These are phyloP conservation scores for Trichodelitschia bisporula DNA, from an alignment of 495 filamentous ascomycete genomes.

Conservation along the genomic window DNA sequence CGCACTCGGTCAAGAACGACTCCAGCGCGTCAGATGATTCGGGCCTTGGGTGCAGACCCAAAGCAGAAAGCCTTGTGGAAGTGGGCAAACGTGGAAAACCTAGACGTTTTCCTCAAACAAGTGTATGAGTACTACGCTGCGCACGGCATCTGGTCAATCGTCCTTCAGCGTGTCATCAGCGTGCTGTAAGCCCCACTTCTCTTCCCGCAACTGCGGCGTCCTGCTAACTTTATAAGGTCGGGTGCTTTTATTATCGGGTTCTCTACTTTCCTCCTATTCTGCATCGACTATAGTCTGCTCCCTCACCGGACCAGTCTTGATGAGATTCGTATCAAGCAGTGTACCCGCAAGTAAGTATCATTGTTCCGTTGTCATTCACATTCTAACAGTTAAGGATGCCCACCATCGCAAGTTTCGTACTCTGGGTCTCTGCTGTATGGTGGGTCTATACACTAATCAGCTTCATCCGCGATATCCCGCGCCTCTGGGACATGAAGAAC, in stretches of 20 bases:
- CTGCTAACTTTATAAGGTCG: conserved; percentile 18
- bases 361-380: background rate
- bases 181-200: conserved; percentile 34
- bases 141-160: conserved; percentile 74
- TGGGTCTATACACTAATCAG: conserved; percentile 61
- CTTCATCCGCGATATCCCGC: conserved; percentile 47
- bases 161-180: conserved; percentile 41
- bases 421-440: conserved; percentile 77
- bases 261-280: conserved; percentile 63
- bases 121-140: conserved; percentile 80
- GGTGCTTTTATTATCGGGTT: conserved; percentile 65
- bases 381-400: conserved; percentile 33
- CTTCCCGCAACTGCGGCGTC: background rate
- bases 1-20: no score
- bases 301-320: conserved; percentile 48
- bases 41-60: conserved; percentile 32
- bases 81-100: conserved; percentile 80
- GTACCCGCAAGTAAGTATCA: conserved; percentile 42
- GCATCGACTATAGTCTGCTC: conserved; percentile 58
- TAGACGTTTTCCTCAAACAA: conserved; percentile 74
- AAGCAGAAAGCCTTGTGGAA: conserved; percentile 80
- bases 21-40: no score
- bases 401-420: conserved; percentile 42
- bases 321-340: conserved; percentile 57
- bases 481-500: conserved; percentile 55